phyloP scores from a whole-genome alignment of 169 alveolate genomes.

The Theileria orientalis region DNA sequence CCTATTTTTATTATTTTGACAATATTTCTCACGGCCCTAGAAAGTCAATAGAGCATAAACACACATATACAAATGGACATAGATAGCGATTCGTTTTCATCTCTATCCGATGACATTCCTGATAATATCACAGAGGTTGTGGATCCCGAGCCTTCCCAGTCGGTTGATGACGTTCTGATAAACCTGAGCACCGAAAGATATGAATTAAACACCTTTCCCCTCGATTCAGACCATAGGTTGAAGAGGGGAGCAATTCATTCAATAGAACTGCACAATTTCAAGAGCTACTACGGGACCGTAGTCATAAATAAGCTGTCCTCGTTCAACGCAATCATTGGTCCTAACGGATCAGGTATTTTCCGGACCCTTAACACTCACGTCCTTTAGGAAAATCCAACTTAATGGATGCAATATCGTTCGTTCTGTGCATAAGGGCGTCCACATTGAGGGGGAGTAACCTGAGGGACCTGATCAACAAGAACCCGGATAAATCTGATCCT shows the following conservation, averaged over 20 bases:
- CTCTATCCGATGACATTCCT: not conserved
- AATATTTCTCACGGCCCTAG: not conserved
- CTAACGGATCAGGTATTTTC: constrained; percentile 89
- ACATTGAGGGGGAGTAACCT: constrained; percentile 83
- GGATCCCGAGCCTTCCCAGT: not conserved
- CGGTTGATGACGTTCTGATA: not conserved
- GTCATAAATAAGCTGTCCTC: constrained; percentile 83
- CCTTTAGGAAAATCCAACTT: constrained; percentile 75
- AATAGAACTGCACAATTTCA: constrained; percentile 77
- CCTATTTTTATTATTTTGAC: not conserved
- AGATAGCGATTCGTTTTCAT: not conserved
- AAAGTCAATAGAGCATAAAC: too few relatives aligned
- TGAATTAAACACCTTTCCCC: not conserved
- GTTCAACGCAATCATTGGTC: constrained; percentile 90
- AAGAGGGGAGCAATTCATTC: constrained; percentile 34
- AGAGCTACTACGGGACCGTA: constrained; percentile 90
- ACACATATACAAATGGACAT: not conserved
- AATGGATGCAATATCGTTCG: constrained; percentile 85
- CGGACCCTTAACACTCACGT: not conserved
- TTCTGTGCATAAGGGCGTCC: constrained; percentile 82
- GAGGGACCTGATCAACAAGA: constrained; percentile 80
- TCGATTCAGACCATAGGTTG: not conserved
- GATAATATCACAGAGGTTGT: constrained; percentile 8
- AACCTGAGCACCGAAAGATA: not conserved
- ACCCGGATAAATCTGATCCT: constrained; percentile 62